Conservation (phyloP, 2,329 filamentous ascomycete species). For the Talaromyces sp. region DNA sequence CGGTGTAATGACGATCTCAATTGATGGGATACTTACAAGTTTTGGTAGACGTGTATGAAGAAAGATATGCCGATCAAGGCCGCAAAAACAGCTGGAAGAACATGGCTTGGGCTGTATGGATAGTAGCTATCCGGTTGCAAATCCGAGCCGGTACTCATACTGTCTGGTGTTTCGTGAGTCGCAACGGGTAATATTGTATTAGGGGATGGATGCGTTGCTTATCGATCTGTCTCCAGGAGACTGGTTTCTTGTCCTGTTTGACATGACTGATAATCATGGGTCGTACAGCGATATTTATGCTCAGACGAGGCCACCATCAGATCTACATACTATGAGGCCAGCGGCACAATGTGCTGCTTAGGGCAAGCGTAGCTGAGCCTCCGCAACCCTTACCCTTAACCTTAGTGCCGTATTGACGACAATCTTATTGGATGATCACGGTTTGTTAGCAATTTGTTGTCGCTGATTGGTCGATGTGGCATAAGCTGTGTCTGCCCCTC, state of each 20-base stretch:
- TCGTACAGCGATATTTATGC: not conserved
- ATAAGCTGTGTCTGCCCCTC: too few species aligned
- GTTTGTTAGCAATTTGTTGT: too few species aligned
- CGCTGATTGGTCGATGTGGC: too few species aligned
- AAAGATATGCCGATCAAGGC: conserved; percentile 34
- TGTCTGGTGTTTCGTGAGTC: not conserved
- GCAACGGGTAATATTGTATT: not conserved
- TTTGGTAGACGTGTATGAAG: conserved; percentile 34
- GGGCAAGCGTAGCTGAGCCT: conserved; percentile 4
- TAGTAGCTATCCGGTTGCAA: conserved; percentile 21
- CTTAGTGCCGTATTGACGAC: conserved; percentile 2
- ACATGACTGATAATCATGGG: not conserved
- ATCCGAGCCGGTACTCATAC: not conserved
- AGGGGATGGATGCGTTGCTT: not conserved
- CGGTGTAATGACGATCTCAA: too few species aligned
- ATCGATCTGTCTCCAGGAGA: not conserved
- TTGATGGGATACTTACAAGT: conserved; percentile 29
- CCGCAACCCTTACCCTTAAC: not conserved
- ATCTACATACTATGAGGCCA: too few species aligned
- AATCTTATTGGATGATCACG: not conserved
- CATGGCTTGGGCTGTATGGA: conserved; percentile 34
- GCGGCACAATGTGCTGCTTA: not conserved
- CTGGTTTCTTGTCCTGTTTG: not conserved
- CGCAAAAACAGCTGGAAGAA: conserved; percentile 35
- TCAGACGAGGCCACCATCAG: not conserved